Base-by-base conservation (phyloP, 148 eudicot genomes). In the Fagopyrum homotropicum region DNA sequence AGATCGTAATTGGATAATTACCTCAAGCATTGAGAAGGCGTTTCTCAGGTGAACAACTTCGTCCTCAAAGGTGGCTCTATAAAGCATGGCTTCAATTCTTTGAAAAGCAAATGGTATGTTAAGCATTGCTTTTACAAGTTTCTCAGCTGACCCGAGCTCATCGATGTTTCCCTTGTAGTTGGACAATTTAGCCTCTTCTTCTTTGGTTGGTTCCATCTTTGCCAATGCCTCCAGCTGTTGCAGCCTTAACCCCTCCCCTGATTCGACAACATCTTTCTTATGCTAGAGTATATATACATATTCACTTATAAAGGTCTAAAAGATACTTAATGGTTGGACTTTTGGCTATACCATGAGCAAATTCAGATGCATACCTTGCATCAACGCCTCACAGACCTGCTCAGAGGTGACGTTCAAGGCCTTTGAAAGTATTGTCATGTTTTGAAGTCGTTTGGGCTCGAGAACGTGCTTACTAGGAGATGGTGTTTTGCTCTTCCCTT, bases 161-260 rank as follows among this genome's bases (percentile, higher is more conserved):
- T 76, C 76, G 44, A 77, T 79, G 72, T 85, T 86, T 64, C 97
- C 93, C 80, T 82, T 88, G 72, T 89, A 90, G 83, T 76, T 81
- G 14, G 83, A 80, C 64, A 95, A 84, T 79, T 92, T 89, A 45
- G 79, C 85, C 76, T 88, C 97, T 83, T 95, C 99, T 78, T 95
- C 99, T 77, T 92, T 89, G 7, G 99, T 95, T 16, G 93, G 99
- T 19, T 82, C 93, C 97, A 95, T 95, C 85, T 90, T 95, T 60
- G 79, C 80, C 22, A 95, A 80, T 11, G 93, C 91, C 83, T 95
- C 99, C 16, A 95, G 87, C 77, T 92, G 96, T 78, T 90, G 99
- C 72, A 91, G 74, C 70, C 87, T 74, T 80, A 95, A 83, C 35
- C 99, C 99, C 30, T 88, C 82, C 44, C 97, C 99, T 95, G 85